Evolutionary conservation across 2,329 filamentous ascomycete species (phyloP).

Genomic region (Rhinocladiella similis): DNA sequence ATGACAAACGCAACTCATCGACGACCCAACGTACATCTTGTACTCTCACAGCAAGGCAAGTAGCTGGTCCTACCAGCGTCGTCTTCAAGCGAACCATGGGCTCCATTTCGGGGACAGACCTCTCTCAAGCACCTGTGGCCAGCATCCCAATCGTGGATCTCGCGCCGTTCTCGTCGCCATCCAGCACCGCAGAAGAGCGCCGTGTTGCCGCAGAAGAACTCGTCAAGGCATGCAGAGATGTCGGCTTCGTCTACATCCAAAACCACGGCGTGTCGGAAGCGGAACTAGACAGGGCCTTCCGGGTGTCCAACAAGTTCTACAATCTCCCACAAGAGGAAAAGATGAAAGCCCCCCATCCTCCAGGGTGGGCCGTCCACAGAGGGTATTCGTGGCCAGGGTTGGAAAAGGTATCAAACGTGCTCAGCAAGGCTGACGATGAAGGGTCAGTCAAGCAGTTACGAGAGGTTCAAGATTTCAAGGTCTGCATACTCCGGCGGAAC

Average conservation of each 20-base stretch:
- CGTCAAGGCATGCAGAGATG: constrained; percentile 42
- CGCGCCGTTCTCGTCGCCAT: constrained; percentile 34
- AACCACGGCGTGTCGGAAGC: constrained; percentile 47
- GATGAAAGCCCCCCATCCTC: constrained; percentile 51
- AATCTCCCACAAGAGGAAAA: constrained; percentile 47
- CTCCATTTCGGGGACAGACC: constrained; percentile 1
- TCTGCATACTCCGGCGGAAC: constrained; percentile 26
- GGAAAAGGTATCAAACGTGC: constrained; percentile 54
- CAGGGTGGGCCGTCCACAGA: constrained; percentile 51
- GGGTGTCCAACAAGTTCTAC: constrained; percentile 46
- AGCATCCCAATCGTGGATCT: constrained; percentile 44
- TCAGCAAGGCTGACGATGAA: constrained; percentile 43
- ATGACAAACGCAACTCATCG: no score
- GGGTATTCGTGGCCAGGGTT: constrained; percentile 58
- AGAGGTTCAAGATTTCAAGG: constrained; percentile 54
- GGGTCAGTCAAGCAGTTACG: constrained; percentile 44
- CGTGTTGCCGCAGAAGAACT: constrained; percentile 32
- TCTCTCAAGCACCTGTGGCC: neutral
- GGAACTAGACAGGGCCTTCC: constrained; percentile 46
- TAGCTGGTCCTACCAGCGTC: no score
- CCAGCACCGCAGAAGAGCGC: constrained; percentile 32
- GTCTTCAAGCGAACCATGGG: neutral
- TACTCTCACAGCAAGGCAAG: no score
- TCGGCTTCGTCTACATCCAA: constrained; percentile 52
- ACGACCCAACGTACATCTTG: no score